phyloP scores from a whole-genome alignment of 352 stramenopile species.

The Phytophthora cajani region DNA sequence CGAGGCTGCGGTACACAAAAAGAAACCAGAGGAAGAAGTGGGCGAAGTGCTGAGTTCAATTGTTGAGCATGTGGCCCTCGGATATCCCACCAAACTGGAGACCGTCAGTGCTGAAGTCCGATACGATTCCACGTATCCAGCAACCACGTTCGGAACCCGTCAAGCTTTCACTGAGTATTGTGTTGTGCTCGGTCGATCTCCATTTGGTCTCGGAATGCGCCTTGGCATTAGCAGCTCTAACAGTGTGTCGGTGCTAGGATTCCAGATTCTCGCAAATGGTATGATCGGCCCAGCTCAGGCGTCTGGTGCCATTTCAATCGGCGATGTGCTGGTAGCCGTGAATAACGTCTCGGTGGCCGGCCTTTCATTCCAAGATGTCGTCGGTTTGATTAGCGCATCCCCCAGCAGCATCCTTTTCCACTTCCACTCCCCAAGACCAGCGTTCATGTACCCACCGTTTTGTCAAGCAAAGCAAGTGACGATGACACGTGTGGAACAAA shows the following conservation, averaged over 20 bases:
- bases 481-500: constrained; percentile 50
- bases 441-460: constrained; percentile 71
- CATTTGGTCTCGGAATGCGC: constrained; percentile 84
- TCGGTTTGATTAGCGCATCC: constrained; percentile 73
- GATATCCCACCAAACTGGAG: constrained; percentile 66
- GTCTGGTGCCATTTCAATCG: constrained; percentile 72
- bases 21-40: constrained; percentile 75
- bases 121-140: constrained; percentile 65
- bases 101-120: constrained; percentile 44
- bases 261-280: constrained; percentile 74
- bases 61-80: constrained; percentile 84
- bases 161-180: constrained; percentile 80
- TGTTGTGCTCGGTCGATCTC: constrained; percentile 67
- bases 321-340: constrained; percentile 81
- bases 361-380: constrained; percentile 77
- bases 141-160: constrained; percentile 52
- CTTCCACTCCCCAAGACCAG: constrained; percentile 77
- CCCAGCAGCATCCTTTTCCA: constrained; percentile 78
- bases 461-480: constrained; percentile 70
- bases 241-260: constrained; percentile 78
- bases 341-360: constrained; percentile 72
- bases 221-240: constrained; percentile 72
- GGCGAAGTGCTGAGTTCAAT: constrained; percentile 77
- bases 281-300: constrained; percentile 80
- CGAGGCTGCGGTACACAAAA: constrained; percentile 45